Base-by-base conservation (phyloP, 495 filamentous ascomycete genomes). In the Penicillium argentinense region DNA sequence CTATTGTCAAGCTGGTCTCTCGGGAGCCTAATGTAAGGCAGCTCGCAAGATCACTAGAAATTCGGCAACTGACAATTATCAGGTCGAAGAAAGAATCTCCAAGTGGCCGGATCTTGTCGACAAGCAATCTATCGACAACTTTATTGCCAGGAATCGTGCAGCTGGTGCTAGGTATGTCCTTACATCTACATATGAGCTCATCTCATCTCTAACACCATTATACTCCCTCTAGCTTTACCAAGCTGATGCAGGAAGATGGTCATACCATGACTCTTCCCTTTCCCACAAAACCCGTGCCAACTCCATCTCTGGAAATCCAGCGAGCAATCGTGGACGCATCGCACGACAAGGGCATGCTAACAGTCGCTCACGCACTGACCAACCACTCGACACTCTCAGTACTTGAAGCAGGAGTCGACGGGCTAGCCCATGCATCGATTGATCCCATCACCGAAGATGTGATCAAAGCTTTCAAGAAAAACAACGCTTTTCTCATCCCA, bases 201-300 rank as follows among this genome's bases (percentile, higher is more conserved):
- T 24, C 2, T 14, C 14, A 25, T 24, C 25, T 25, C 19, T 16
- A 12, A 24, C 9, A 39, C 22, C 14, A n/a, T 14, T 39, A 13
- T 7, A 5, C 7, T 4, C 3, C 24, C 14, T 14, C 12, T 16
- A 51, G 48, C 21, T 51, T 45, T 21, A 45, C 36, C 5, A 51
- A 51, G 14, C 42, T 51, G 1, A 51, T 51, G 48, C 48, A 51
- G 34, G 48, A 51, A n/a, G 40, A 51, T 45, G 48, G 48, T 2
- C 34, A 51, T 17, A 45, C 48, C 6, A 33, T 51, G 25, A 40
- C 12, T 13, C 30, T 51, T 2, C 48, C 48, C 19, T 51, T 51
- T 21, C 48, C 40, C 14, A 25, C 37, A 5, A 25, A 13, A 4
- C 47, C 47, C 8, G 39, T 50, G 12, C 47, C 47, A 23, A 44